phyloP scores from a whole-genome alignment of 2,329 filamentous ascomycete genomes.

The Scolecobasidium constrictum region DNA sequence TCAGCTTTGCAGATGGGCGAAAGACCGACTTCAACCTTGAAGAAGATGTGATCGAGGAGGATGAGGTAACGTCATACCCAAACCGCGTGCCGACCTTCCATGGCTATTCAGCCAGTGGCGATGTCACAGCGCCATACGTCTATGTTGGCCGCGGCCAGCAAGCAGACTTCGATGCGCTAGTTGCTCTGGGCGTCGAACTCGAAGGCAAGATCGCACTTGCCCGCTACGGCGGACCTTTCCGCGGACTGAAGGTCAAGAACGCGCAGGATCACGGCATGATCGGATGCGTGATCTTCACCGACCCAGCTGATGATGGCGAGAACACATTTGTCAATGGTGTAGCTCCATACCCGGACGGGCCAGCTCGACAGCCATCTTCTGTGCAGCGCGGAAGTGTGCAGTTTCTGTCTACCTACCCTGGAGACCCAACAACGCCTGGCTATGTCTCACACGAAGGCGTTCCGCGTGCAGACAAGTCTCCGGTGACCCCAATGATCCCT shows the following conservation, averaged over 20 bases:
- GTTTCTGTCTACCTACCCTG: conserved; percentile 51
- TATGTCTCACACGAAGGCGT: conserved; percentile 21
- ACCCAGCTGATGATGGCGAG: conserved; percentile 36
- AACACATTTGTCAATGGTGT: conserved; percentile 36
- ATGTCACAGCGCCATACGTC: conserved; percentile 36
- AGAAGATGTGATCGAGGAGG: conserved; percentile 23
- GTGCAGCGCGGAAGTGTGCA: conserved; percentile 37
- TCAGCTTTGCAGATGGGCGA: conserved; percentile 24
- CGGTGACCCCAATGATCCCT: conserved; percentile 22
- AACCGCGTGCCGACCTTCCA: conserved; percentile 35
- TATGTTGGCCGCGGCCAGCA: conserved; percentile 31
- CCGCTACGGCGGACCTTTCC: conserved; percentile 33
- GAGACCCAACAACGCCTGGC: conserved; percentile 27
- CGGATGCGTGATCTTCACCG: conserved; percentile 34
- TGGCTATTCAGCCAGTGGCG: conserved; percentile 35
- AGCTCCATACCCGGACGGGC: conserved; percentile 31
- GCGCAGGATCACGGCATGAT: conserved; percentile 34
- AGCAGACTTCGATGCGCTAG: conserved; percentile 34
- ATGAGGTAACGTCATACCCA: conserved; percentile 22
- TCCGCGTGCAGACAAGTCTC: conserved; percentile 17
- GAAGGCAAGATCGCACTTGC: conserved; percentile 39
- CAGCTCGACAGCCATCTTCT: conserved; percentile 32
- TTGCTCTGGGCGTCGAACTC: conserved; percentile 29
- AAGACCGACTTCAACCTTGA: conserved; percentile 19
- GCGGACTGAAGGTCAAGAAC: conserved; percentile 38